Evolutionary conservation across 352 stramenopile species (phyloP).

Genomic region (Globisporangium heterothallicum): DNA sequence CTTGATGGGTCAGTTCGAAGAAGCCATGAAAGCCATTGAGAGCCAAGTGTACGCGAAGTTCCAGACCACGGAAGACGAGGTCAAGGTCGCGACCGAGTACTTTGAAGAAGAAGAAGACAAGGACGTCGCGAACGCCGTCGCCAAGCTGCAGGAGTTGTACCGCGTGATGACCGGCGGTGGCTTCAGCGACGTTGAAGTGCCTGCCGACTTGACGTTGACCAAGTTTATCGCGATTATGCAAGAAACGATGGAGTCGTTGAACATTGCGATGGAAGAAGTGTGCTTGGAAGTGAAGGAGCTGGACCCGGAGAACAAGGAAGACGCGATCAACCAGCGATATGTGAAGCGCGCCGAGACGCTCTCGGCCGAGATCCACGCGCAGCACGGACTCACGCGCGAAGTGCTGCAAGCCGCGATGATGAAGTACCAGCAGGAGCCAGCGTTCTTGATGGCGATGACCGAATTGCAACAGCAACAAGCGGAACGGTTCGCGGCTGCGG

Average conservation of each 20-base stretch:
- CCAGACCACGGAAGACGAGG: conserved; percentile 84
- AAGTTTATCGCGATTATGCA: conserved; percentile 90
- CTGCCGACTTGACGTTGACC: conserved; percentile 70
- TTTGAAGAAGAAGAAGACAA: conserved; percentile 86
- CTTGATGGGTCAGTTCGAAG: conserved; percentile 87
- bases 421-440: conserved; percentile 87
- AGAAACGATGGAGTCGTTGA: conserved; percentile 87
- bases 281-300: conserved; percentile 86
- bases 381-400: conserved; percentile 83
- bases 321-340: conserved; percentile 87
- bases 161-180: conserved; percentile 82
- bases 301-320: conserved; percentile 86
- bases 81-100: conserved; percentile 84
- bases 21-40: conserved; percentile 88
- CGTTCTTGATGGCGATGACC: conserved; percentile 85
- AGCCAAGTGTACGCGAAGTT: conserved; percentile 87
- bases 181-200: conserved; percentile 79
- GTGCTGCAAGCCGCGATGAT: conserved; percentile 88
- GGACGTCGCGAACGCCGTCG: conserved; percentile 76
- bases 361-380: conserved; percentile 82
- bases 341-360: conserved; percentile 83
- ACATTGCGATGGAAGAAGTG: conserved; percentile 86
- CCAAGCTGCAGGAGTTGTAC: conserved; percentile 86
- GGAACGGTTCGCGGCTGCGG: conserved; percentile 75
- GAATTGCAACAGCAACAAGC: conserved; percentile 84